A percentile compares a stretch with the other conserved stretches of the same genome.
Conservation (phyloP, 1,139 yeast species). For the Scheffersomyces titani region DNA sequence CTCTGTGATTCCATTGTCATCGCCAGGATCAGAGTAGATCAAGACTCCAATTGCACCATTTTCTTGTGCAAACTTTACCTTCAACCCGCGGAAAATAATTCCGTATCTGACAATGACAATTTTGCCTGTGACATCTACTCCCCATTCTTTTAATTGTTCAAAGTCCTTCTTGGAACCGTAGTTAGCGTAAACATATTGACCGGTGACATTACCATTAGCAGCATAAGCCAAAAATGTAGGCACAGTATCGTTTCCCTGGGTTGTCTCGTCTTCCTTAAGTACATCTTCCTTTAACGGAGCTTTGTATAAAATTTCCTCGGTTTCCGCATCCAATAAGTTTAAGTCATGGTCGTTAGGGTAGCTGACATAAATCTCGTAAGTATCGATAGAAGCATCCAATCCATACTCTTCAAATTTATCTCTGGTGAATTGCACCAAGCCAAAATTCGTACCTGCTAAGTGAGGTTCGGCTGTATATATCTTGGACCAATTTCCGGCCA, state of each 20-base stretch:
- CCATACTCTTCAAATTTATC: conserved; percentile 45
- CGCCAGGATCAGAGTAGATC: conserved; percentile 47
- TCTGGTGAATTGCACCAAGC: conserved; percentile 40
- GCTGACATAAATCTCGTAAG: conserved; percentile 58
- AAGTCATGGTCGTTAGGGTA: conserved; percentile 52
- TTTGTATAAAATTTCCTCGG: conserved; percentile 42
- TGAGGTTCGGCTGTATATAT: conserved; percentile 36
- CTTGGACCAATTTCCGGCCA: conserved; percentile 34
- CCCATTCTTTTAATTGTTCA: conserved; percentile 28
- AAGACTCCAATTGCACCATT: conserved; percentile 47
- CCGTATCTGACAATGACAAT: conserved; percentile 47
- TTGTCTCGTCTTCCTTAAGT: conserved; percentile 68
- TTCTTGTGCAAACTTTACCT: conserved; percentile 52
- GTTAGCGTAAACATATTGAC: conserved; percentile 44
- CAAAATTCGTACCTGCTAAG: conserved; percentile 43
- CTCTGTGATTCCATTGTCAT: conserved; percentile 43
- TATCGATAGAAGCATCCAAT: conserved; percentile 52
- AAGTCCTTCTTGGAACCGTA: conserved; percentile 44
- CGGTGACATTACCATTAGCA: conserved; percentile 51
- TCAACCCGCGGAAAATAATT: conserved; percentile 43
- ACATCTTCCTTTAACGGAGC: conserved; percentile 76
- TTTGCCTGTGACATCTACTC: conserved; percentile 42
- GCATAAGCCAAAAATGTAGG: conserved; percentile 51
- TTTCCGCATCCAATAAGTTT: conserved; percentile 32
- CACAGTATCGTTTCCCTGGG: conserved; percentile 45